Evolutionary conservation across 345 rosid genomes (phyloP), one percentile per base, ranked within the genome.

Genomic region (Salix koriyanagi): DNA sequence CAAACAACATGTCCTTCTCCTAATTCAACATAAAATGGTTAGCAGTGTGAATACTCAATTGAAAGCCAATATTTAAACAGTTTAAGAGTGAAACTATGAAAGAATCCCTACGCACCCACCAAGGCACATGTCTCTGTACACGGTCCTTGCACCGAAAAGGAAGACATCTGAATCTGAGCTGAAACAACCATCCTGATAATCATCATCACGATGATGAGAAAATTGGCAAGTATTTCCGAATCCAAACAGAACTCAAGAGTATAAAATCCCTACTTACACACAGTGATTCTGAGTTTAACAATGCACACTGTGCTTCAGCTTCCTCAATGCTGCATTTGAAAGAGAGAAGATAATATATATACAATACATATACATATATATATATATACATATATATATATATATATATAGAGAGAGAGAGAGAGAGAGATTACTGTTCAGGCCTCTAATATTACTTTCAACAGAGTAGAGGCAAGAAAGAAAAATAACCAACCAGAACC

Each of bases 241-340:
- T 14, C 25, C 64, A 69, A 81, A 26, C 56, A 66, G 65, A 56
- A 18, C 46, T 8, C 26, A 65, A 54, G 70, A 21, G 70, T 13
- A 76, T 79, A 50, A 60, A 41, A 6, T 52, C 67, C 60, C 41
- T 14, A 71, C 99, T 92, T 77, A 93, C 97, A 84, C 99, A 96
- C 74, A 91, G 82, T 67, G 94, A 90, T 84, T 93, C 97, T 18
- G 82, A 78, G 88, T 92, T 92, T 75, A 96, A 61, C 44, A 90
- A 82, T 70, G 99, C 98, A 65, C 98, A 96, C 58, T 96, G 98
- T 0, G 98, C 97, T 83, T 96, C 99, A 79, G 92, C 98, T 81
- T 96, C 99, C 86, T 93, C 99, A 65, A 93, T 79, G 81, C 97
- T 92, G 86, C 79, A 52, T 69, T 77, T 66, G 72, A 68, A 68